Evolutionary conservation across 805 yeast species (phyloP).

Genomic region (Candida maltosa): DNA sequence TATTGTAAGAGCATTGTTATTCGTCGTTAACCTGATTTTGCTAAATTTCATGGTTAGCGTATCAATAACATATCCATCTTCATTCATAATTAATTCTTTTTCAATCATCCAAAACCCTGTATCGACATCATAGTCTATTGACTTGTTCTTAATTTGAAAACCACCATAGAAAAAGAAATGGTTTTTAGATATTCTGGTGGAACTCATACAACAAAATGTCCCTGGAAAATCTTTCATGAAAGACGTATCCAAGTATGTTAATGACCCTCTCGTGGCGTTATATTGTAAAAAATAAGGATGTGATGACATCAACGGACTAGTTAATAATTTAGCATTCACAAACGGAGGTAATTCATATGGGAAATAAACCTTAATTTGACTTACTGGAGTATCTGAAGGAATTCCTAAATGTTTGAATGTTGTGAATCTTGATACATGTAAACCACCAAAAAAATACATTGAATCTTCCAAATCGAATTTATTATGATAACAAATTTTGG

Average conservation of each 20-base stretch:
- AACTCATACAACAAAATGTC: conserved; percentile 46
- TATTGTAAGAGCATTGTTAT: conserved; percentile 12
- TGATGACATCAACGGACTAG: conserved; percentile 43
- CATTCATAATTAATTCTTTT: conserved; percentile 46
- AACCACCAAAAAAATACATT: conserved; percentile 38
- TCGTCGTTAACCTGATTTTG: conserved; percentile 31
- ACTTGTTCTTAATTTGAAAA: conserved; percentile 35
- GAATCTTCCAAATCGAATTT: conserved; percentile 27
- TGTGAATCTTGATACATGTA: conserved; percentile 14
- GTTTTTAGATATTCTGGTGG: conserved; percentile 49
- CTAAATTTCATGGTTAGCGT: conserved; percentile 44
- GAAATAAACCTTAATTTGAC: conserved; percentile 32
- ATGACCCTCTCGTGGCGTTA: conserved; percentile 30
- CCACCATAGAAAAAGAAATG: conserved; percentile 73
- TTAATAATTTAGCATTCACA: conserved; percentile 31
- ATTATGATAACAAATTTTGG: conserved; percentile 29
- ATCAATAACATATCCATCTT: conserved; percentile 60
- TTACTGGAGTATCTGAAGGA: conserved; percentile 25
- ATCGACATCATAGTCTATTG: conserved; percentile 18
- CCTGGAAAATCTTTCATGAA: conserved; percentile 37
- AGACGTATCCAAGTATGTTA: conserved; percentile 23
- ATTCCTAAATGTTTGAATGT: conserved; percentile 26
- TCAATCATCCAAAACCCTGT: conserved; percentile 35
- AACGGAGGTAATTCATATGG: conserved; percentile 39
- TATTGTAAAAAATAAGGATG: conserved; percentile 23